These are phyloP conservation scores for Rostrohypoxylon terebratum DNA, from an alignment of 495 filamentous ascomycete species.

Conservation along the genomic window DNA sequence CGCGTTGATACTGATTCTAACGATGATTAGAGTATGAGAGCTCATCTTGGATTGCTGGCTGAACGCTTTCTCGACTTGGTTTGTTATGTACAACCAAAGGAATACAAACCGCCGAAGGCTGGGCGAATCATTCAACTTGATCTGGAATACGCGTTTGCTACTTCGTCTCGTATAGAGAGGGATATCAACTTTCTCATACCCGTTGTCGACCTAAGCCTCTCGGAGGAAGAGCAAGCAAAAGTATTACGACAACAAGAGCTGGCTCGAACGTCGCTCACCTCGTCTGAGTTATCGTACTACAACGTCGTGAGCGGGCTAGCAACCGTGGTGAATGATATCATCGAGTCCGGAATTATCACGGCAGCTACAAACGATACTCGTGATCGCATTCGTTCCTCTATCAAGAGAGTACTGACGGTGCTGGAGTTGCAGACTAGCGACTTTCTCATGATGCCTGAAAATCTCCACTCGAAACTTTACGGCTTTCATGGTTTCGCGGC, in stretches of 20 bases:
- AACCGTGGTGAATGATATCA: constrained; percentile 39
- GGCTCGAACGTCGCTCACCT: constrained; percentile 27
- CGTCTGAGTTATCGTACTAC: constrained; percentile 39
- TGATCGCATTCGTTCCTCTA: background rate
- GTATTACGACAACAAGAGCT: background rate
- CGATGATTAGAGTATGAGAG: constrained; percentile 51
- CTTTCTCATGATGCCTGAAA: constrained; percentile 38
- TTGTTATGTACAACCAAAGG: constrained; percentile 56
- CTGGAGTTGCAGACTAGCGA: constrained; percentile 42
- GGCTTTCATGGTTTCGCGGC: constrained; percentile 43
- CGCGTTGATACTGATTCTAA: constrained; percentile 11
- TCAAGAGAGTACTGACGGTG: constrained; percentile 27
- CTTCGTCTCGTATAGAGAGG: constrained; percentile 45
- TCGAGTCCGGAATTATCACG: background rate
- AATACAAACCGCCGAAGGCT: constrained; percentile 55
- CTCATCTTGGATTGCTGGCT: constrained; percentile 55
- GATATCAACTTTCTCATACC: constrained; percentile 49
- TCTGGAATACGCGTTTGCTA: constrained; percentile 50
- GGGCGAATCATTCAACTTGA: constrained; percentile 50
- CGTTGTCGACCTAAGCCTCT: background rate
- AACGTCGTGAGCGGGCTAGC: constrained; percentile 31
- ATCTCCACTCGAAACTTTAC: constrained; percentile 32
- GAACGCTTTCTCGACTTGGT: constrained; percentile 60
- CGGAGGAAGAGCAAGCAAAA: constrained; percentile 5
- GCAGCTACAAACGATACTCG: constrained; percentile 16